Conservation (phyloP, 2,329 filamentous ascomycete species). For the Apiospora aurea region DNA sequence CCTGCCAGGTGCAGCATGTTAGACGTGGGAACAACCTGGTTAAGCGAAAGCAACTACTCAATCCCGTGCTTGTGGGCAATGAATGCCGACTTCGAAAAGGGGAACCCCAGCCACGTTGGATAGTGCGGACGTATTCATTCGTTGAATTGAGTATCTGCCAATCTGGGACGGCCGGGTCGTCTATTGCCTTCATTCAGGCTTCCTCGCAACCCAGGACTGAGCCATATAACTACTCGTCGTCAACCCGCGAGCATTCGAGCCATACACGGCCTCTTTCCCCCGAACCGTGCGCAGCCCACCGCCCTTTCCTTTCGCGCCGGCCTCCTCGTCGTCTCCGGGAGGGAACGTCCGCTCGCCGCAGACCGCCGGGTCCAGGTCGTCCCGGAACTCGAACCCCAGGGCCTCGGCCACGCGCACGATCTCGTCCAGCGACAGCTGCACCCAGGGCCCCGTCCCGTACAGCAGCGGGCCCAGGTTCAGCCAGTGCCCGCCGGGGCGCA, state of each 20-base stretch:
- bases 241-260: constrained; percentile 57
- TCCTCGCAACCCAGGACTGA: constrained; percentile 59
- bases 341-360: constrained; percentile 53
- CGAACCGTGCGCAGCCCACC: constrained; percentile 45
- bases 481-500: constrained; percentile 59
- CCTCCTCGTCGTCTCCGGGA: background rate
- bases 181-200: background rate
- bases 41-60: background rate
- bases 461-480: constrained; percentile 63
- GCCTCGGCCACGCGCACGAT: constrained; percentile 54
- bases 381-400: constrained; percentile 59
- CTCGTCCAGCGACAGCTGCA: constrained; percentile 63
- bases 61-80: background rate
- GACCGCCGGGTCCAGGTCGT: constrained; percentile 38
- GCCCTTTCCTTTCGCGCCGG: background rate
- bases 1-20: background rate
- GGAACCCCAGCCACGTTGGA: background rate
- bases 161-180: background rate
- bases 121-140: background rate
- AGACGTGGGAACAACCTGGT: background rate
- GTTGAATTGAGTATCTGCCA: too few species aligned
- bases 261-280: constrained; percentile 58
- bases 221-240: constrained; percentile 61
- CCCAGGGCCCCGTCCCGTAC: constrained; percentile 60
- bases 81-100: background rate